phyloP scores from a whole-genome alignment of 176 grass and related monocot species.

The Raddia distichophylla region DNA sequence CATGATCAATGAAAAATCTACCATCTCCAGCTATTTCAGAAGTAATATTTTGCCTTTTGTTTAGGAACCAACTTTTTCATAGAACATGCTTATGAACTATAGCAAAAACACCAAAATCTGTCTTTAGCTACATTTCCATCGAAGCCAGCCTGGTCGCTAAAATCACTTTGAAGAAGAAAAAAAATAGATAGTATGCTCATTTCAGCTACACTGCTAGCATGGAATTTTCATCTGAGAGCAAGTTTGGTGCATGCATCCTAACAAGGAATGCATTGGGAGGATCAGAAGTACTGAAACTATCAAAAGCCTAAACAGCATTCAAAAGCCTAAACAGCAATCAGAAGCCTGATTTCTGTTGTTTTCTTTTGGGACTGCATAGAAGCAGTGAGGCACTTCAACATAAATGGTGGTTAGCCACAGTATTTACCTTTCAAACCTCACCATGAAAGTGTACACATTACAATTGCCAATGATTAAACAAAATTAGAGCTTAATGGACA shows the following conservation, averaged over 20 bases:
- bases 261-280: not conserved
- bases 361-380: constrained; percentile 32
- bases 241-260: not conserved
- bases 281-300: not conserved
- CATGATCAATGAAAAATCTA: not conserved
- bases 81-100: not conserved
- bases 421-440: constrained; percentile 23
- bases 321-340: not conserved
- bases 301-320: not conserved
- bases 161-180: constrained; percentile 18
- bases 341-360: not conserved
- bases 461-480: constrained; percentile 23
- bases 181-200: not conserved
- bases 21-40: not conserved
- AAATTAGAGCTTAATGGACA: not conserved
- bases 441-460: constrained; percentile 6
- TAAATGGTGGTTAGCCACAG: not conserved
- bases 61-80: not conserved
- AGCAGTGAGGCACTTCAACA: constrained; percentile 9
- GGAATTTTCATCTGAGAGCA: not conserved
- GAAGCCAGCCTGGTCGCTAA: not conserved
- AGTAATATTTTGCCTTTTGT: not conserved
- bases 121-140: not conserved
- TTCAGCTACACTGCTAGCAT: constrained; percentile 18
- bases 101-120: not conserved